phyloP scores from a whole-genome alignment of 495 filamentous ascomycete genomes.

The Aspergillus sclerotiicarbonarius region DNA sequence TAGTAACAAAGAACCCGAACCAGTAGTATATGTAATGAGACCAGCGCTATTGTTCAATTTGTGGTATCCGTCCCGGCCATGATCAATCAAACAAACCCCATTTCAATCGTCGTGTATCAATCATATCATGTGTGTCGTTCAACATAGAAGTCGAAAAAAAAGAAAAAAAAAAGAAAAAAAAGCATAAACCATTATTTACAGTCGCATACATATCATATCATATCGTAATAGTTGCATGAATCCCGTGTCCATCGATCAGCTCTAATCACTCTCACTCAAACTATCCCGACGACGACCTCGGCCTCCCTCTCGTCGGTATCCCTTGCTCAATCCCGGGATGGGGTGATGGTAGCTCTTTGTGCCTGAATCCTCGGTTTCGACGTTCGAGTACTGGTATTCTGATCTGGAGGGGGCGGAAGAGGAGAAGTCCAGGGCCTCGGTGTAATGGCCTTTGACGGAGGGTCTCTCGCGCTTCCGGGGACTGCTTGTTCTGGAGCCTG shows the following conservation, averaged over 20 bases:
- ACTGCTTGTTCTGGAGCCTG: slow-evolving; percentile 36
- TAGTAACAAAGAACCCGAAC: too few relatives aligned
- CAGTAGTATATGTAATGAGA: too few relatives aligned
- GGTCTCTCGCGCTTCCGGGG: slow-evolving; percentile 38
- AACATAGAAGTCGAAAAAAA: neutral
- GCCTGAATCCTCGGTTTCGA: slow-evolving; percentile 58
- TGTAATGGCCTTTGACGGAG: slow-evolving; percentile 52
- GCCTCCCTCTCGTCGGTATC: slow-evolving; percentile 44
- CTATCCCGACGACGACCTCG: slow-evolving; percentile 44
- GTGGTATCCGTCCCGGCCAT: too few relatives aligned
- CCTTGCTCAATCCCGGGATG: slow-evolving; percentile 68
- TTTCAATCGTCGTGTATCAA: slow-evolving; percentile 6
- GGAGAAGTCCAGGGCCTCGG: slow-evolving; percentile 52
- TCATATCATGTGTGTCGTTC: neutral
- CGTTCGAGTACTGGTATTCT: slow-evolving; percentile 47
- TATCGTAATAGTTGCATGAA: slow-evolving; percentile 16
- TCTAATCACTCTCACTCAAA: slow-evolving; percentile 53
- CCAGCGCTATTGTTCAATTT: too few relatives aligned
- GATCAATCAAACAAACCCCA: too few relatives aligned
- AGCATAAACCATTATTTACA: neutral
- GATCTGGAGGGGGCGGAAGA: slow-evolving; percentile 44
- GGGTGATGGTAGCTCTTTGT: slow-evolving; percentile 80
- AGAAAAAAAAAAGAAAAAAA: slow-evolving; percentile 5
- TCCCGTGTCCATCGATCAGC: slow-evolving; percentile 22
- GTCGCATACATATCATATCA: too few relatives aligned